Evolutionary conservation across 148 eudicot genomes (phyloP), one percentile per base, ranked within the genome.

Genomic region (Suaeda aralocaspica): DNA sequence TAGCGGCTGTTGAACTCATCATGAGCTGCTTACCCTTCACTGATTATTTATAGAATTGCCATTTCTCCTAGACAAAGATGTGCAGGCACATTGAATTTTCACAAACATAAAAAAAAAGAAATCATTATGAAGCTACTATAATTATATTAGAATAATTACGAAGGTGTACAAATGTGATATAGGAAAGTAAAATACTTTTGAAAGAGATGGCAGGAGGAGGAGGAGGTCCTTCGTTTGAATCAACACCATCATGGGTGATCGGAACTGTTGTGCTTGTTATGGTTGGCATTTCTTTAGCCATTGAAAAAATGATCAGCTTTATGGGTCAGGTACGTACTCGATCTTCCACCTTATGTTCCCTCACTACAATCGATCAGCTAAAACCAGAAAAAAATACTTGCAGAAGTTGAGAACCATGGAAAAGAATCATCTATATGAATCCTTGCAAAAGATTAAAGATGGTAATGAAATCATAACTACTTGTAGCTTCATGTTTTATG

Each of bases 241-340:
- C 73, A 5, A 78, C 81, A 0, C 77, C 81, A 19, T 72, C 81
- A 72, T 78, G 77, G 81, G 59, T 78, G 9, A 73, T 78, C n/a
- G 70, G 81, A 45, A 46, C 42, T 18, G 77, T 66, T 15, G 77
- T 78, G 6, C 69, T 78, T 36, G 11, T 73, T 52, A 68, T 78
- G 22, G 77, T 78, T 33, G 62, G 44, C 29, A 21, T 78, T 64
- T 78, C 81, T 62, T 62, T 56, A 48, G 52, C 9, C 16, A 59
- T 73, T 36, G 77, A 78, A 4, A 78, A 73, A 46, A 66, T 78
- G 53, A 73, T 78, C 14, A 18, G 13, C 62, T 63, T 45, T 28
- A 69, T 68, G 14, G 77, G 81, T 19, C 18, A 72, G 21, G 81
- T 61, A 78, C 60, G 57, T 71, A 11, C 18, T 2, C 48, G 33